These are phyloP conservation scores for Globisporangium cylindrosporum DNA, from an alignment of 352 stramenopile species.

Conservation along the genomic window DNA sequence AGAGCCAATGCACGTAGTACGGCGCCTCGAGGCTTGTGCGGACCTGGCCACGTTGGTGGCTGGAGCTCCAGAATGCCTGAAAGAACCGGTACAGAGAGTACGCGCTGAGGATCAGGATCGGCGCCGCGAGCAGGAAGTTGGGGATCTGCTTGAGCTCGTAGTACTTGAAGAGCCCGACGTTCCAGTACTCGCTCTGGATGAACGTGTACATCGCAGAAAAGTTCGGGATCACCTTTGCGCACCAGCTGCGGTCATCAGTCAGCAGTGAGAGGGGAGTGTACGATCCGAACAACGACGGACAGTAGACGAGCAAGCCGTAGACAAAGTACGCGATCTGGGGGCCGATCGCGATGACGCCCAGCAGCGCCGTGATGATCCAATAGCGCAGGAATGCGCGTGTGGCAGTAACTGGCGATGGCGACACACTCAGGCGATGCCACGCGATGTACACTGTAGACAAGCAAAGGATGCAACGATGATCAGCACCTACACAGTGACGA, in stretches of 20 bases:
- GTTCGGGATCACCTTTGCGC: conserved; percentile 55
- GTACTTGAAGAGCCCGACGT: conserved; percentile 92
- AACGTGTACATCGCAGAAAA: conserved; percentile 91
- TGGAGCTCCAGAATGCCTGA: too few relatives aligned
- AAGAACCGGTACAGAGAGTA: conserved; percentile 51
- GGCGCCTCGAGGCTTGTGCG: conserved; percentile 20
- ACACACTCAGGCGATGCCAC: conserved; percentile 58
- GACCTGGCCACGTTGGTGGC: neutral
- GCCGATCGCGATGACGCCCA: conserved; percentile 57
- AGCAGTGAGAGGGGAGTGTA: conserved; percentile 11
- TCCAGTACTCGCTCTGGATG: conserved; percentile 95
- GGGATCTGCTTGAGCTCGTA: conserved; percentile 93
- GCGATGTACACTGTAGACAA: conserved; percentile 61
- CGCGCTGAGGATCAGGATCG: conserved; percentile 74
- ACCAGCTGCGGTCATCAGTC: conserved; percentile 69
- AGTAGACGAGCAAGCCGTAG: conserved; percentile 55
- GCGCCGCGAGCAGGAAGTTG: conserved; percentile 92
- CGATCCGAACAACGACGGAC: conserved; percentile 37
- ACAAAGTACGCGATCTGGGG: conserved; percentile 76
- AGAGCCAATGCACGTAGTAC: conserved; percentile 74
- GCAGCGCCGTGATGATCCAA: conserved; percentile 57
- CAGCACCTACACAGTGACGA: neutral
- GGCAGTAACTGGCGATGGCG: conserved; percentile 33
- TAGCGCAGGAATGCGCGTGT: conserved; percentile 40
- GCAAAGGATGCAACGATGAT: neutral